Conservation (phyloP, 768 basidiomycete genomes). For the Nidula microcarpa region DNA sequence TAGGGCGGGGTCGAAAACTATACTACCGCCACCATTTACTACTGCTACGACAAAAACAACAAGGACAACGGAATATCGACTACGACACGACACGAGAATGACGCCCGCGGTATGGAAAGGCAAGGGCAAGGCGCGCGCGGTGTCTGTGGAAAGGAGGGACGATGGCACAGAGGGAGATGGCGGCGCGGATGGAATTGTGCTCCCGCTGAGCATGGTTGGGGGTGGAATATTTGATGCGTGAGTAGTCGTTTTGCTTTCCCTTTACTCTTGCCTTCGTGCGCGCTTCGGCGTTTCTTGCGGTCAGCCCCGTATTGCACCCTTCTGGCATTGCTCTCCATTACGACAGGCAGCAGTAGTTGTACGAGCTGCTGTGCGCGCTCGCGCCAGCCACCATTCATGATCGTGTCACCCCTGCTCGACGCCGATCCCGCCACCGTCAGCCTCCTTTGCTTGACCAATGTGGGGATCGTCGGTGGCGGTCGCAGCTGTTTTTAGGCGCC, state of each 20-base stretch:
- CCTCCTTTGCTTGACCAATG: neutral
- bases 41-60: neutral
- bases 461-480: too few relatives aligned
- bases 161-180: constrained; percentile 33
- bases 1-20: too few relatives aligned
- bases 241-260: constrained; percentile 22
- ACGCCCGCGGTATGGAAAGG: neutral
- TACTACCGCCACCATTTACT: neutral
- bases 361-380: neutral
- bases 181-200: constrained; percentile 50
- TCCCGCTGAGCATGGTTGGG: constrained; percentile 54
- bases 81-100: neutral
- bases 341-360: too few relatives aligned
- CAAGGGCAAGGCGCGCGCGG: constrained; percentile 16
- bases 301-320: neutral
- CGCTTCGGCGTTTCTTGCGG: neutral
- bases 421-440: neutral
- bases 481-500: too few relatives aligned
- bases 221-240: constrained; percentile 57
- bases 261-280: neutral
- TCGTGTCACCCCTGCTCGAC: neutral
- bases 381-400: neutral
- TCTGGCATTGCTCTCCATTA: too few relatives aligned
- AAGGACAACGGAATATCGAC: neutral
- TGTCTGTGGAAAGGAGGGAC: constrained; percentile 1